Evolutionary conservation across 352 stramenopile genomes (phyloP).

Genomic region (Pythium phragmitis): DNA sequence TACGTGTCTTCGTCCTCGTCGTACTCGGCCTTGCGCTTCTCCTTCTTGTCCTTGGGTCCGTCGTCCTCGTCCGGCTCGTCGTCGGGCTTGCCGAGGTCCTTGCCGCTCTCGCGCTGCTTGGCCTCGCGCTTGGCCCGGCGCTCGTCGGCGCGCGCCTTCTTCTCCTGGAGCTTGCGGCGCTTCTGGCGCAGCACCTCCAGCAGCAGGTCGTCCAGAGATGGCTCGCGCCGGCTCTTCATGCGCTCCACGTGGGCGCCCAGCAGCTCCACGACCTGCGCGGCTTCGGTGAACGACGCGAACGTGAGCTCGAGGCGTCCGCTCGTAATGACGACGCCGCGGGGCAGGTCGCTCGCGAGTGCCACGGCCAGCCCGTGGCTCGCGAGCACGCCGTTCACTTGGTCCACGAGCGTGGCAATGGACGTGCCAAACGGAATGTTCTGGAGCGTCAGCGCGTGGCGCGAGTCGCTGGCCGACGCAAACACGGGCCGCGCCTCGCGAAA

Average conservation of each 20-base stretch:
- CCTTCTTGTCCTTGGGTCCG: slow-evolving; percentile 15
- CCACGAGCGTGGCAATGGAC: slow-evolving; percentile 52
- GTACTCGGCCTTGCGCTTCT: slow-evolving; percentile 17
- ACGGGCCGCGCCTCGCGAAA: slow-evolving; percentile 83
- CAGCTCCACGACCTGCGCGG: slow-evolving; percentile 70
- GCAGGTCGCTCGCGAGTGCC: slow-evolving; percentile 52
- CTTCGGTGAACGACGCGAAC: slow-evolving; percentile 71
- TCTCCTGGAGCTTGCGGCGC: slow-evolving; percentile 42
- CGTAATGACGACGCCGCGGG: slow-evolving; percentile 62
- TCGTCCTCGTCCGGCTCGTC: slow-evolving; percentile 22
- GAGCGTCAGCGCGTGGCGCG: slow-evolving; percentile 58
- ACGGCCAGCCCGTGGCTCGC: slow-evolving; percentile 41
- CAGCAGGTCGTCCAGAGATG: slow-evolving; percentile 42
- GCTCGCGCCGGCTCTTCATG: slow-evolving; percentile 55
- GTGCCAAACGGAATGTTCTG: slow-evolving; percentile 81
- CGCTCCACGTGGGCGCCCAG: slow-evolving; percentile 47
- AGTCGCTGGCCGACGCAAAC: slow-evolving; percentile 55
- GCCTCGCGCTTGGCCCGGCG: slow-evolving; percentile 24
- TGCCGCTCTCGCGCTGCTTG: slow-evolving; percentile 27
- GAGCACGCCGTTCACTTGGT: slow-evolving; percentile 60
- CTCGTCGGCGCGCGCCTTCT: slow-evolving; percentile 30
- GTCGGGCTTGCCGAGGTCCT: slow-evolving; percentile 34
- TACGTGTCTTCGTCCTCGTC: slow-evolving; percentile 50
- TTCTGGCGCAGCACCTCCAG: slow-evolving; percentile 36
- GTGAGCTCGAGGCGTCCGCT: slow-evolving; percentile 75